phyloP scores from a whole-genome alignment of 345 rosid genomes.

The Dipteronia sinensis region DNA sequence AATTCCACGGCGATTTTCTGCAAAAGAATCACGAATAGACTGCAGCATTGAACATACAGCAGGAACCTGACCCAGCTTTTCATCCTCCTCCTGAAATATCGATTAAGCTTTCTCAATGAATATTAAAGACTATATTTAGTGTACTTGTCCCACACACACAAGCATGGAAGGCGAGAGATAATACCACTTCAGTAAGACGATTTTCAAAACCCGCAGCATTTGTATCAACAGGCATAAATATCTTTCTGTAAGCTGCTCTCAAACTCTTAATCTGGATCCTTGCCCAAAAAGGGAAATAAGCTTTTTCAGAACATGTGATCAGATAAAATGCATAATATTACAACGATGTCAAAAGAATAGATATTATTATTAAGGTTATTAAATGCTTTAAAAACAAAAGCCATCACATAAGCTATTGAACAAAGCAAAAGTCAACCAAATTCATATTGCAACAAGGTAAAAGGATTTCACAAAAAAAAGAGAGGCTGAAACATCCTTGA shows the following conservation, averaged over 20 bases:
- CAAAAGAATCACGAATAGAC: conserved; percentile 73
- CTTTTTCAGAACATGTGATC: conserved; percentile 13
- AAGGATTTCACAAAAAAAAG: neutral
- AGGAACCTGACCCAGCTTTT: conserved; percentile 50
- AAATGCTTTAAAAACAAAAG: neutral
- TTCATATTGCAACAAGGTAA: neutral
- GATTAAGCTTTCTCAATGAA: conserved; percentile 6
- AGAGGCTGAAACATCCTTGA: neutral
- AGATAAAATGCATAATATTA: neutral
- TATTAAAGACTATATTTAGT: neutral
- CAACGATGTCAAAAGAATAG: neutral
- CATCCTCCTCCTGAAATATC: conserved; percentile 53
- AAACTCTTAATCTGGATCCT: conserved; percentile 68
- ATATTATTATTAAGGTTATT: neutral
- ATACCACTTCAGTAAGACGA: conserved; percentile 79
- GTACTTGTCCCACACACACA: neutral
- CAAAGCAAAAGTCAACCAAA: neutral
- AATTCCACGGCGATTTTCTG: conserved; percentile 78
- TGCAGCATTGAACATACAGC: conserved; percentile 64
- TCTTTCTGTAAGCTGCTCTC: conserved; percentile 74
- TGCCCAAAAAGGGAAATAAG: conserved; percentile 16
- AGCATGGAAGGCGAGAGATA: neutral
- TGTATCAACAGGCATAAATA: conserved; percentile 68
- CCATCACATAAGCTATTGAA: neutral
- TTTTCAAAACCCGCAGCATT: conserved; percentile 55